Conservation (phyloP, 2,329 filamentous ascomycete species). For the Pseudocercospora pini-densiflorae region DNA sequence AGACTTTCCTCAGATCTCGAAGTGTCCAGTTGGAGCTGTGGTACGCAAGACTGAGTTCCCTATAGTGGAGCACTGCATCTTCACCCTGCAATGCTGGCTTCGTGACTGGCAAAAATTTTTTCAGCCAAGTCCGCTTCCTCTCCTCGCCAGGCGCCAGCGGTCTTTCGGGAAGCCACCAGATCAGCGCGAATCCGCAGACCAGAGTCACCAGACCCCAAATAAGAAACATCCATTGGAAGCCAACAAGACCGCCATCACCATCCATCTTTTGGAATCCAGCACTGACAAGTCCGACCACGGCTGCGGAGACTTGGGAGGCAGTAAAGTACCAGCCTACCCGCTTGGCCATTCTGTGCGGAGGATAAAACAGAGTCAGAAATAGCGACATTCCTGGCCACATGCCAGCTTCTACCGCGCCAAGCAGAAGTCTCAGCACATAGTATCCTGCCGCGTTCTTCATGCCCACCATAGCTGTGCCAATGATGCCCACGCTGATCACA, state of each 20-base stretch:
- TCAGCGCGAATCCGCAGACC: slow-evolving; percentile 70
- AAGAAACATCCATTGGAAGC: slow-evolving; percentile 92
- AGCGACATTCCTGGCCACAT: slow-evolving; percentile 98
- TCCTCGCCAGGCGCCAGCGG: slow-evolving; percentile 73
- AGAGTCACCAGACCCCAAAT: slow-evolving; percentile 79
- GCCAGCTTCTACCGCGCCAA: slow-evolving; percentile 86
- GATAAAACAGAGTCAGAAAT: slow-evolving; percentile 90
- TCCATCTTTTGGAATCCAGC: slow-evolving; percentile 94
- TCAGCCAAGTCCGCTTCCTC: slow-evolving; percentile 55
- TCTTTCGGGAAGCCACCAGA: slow-evolving; percentile 92
- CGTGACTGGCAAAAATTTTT: slow-evolving; percentile 69
- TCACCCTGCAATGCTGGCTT: slow-evolving; percentile 75
- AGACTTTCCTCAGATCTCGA: slow-evolving; percentile 69
- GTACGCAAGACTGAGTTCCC: slow-evolving; percentile 80
- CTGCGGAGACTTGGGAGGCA: slow-evolving; percentile 84
- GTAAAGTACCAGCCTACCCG: slow-evolving; percentile 90
- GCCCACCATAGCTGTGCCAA: slow-evolving; percentile 81
- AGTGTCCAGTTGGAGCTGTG: slow-evolving; percentile 73
- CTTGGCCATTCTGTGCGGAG: slow-evolving; percentile 82
- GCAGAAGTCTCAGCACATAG: slow-evolving; percentile 81
- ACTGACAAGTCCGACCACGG: slow-evolving; percentile 86
- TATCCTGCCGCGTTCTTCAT: slow-evolving; percentile 83
- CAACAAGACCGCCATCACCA: slow-evolving; percentile 72
- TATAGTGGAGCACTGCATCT: slow-evolving; percentile 81
- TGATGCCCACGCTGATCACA: slow-evolving; percentile 82